Percentiles rank a stretch among this genome's conserved stretches.
phyloP scores from a whole-genome alignment of 306 rosid genomes.

The Corylus americana region DNA sequence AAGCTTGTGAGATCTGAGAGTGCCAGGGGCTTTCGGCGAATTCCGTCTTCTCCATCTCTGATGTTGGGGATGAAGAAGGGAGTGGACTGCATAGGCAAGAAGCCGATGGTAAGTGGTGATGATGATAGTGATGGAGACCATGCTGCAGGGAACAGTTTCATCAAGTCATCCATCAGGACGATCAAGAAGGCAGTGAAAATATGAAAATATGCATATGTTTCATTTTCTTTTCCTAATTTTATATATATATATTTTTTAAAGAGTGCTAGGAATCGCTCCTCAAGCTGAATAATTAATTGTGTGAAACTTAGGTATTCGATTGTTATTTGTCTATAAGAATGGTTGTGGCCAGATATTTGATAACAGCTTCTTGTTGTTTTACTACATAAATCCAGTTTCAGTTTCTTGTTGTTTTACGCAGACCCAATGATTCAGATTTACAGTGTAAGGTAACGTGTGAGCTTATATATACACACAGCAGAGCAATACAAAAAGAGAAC shows the following conservation, averaged over 20 bases:
- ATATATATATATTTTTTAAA: background rate
- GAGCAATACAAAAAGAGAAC: too few relatives aligned
- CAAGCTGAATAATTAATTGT: conserved; percentile 36
- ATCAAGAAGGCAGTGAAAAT: conserved; percentile 66
- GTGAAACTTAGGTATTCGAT: conserved; percentile 34
- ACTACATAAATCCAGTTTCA: background rate
- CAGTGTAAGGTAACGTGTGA: too few relatives aligned
- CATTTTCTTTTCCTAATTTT: conserved; percentile 14
- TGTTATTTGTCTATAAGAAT: conserved; percentile 46
- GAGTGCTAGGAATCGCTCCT: conserved; percentile 28
- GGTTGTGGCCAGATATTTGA: conserved; percentile 24
- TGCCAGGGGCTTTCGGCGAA: conserved; percentile 63
- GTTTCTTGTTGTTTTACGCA: too few relatives aligned
- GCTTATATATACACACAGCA: too few relatives aligned
- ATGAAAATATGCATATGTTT: conserved; percentile 32
- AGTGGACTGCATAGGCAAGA: conserved; percentile 71
- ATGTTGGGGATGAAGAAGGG: conserved; percentile 74
- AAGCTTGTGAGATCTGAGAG: conserved; percentile 72
- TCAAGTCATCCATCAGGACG: conserved; percentile 65
- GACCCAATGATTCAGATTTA: too few relatives aligned
- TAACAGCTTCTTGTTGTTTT: conserved; percentile 52
- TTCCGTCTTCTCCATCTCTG: conserved; percentile 91
- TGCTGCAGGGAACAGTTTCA: conserved; percentile 47
- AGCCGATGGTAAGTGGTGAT: conserved; percentile 49
- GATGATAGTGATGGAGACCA: conserved; percentile 38